Conservation (phyloP, 2,329 filamentous ascomycete species). For the Fulvia fulva region DNA sequence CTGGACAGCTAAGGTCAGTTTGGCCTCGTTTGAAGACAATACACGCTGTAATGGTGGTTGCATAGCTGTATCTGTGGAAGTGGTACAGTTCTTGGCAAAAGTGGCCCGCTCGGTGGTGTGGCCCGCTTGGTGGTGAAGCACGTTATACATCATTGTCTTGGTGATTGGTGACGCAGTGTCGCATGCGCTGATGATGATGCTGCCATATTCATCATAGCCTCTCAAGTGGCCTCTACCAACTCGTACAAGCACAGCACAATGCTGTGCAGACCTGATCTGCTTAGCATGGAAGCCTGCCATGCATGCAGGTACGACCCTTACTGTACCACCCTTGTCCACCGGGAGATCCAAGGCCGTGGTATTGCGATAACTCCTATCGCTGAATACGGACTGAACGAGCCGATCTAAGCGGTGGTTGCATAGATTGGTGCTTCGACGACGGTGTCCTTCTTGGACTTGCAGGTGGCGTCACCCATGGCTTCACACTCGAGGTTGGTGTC, state of each 20-base stretch:
- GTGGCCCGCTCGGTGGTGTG: no score
- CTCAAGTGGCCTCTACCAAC: background rate
- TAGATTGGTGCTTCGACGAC: constrained; percentile 18
- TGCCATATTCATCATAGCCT: background rate
- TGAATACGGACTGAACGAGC: background rate
- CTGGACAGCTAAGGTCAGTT: no score
- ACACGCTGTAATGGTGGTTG: no score
- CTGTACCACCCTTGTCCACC: background rate
- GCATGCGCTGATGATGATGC: background rate
- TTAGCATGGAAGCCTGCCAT: background rate
- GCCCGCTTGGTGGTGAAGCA: no score
- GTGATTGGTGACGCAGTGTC: background rate
- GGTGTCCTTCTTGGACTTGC: constrained; percentile 11
- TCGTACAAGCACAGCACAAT: background rate
- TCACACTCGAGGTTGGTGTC: constrained; percentile 11
- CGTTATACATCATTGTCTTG: background rate
- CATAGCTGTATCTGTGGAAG: no score
- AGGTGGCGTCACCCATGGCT: constrained; percentile 4
- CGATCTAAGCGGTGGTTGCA: constrained; percentile 9
- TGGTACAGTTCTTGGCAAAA: no score
- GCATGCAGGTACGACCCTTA: background rate
- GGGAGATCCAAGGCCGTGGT: background rate
- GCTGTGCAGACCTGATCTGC: background rate
- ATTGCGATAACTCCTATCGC: background rate
- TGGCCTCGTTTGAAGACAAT: no score